phyloP scores from a whole-genome alignment of 345 rosid genomes.

The Atalantia buxifolia region DNA sequence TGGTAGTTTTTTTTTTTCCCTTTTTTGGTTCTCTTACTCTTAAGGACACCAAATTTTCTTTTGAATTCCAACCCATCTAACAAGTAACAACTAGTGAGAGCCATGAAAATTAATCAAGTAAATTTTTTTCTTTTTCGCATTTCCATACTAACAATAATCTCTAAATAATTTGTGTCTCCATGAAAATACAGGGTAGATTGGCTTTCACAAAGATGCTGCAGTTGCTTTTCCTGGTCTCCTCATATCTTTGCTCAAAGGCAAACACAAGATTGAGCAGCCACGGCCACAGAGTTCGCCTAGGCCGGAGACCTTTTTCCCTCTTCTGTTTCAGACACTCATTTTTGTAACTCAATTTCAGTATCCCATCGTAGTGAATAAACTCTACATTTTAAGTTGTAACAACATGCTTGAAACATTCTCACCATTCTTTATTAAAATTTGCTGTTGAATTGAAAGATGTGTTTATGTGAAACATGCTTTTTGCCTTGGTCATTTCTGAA shows the following conservation, averaged over 20 bases:
- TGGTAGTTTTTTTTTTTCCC: conserved; percentile 1
- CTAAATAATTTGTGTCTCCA: background rate
- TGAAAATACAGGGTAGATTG: conserved; percentile 19
- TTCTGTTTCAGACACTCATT: too few species aligned
- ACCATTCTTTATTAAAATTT: background rate
- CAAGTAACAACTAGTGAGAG: conserved; percentile 25
- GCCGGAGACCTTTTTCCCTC: background rate
- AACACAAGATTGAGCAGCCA: background rate
- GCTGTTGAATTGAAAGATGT: background rate
- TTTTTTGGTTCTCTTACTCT: background rate
- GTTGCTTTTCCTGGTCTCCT: conserved; percentile 22
- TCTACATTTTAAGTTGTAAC: background rate
- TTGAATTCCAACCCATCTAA: background rate
- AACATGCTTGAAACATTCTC: background rate
- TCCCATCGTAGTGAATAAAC: too few species aligned
- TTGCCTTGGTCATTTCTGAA: background rate
- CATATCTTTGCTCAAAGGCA: background rate
- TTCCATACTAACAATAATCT: too few species aligned
- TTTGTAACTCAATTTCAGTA: background rate
- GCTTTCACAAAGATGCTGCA: conserved; percentile 41
- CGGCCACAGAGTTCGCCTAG: background rate
- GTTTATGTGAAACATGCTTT: too few species aligned
- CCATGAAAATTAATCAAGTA: background rate
- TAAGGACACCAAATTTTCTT: background rate
- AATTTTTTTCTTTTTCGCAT: background rate